Evolutionary conservation across 2,329 filamentous ascomycete species (phyloP), one percentile per base, ranked within the genome.

Genomic region (Ceratocystiopsis sp.): DNA sequence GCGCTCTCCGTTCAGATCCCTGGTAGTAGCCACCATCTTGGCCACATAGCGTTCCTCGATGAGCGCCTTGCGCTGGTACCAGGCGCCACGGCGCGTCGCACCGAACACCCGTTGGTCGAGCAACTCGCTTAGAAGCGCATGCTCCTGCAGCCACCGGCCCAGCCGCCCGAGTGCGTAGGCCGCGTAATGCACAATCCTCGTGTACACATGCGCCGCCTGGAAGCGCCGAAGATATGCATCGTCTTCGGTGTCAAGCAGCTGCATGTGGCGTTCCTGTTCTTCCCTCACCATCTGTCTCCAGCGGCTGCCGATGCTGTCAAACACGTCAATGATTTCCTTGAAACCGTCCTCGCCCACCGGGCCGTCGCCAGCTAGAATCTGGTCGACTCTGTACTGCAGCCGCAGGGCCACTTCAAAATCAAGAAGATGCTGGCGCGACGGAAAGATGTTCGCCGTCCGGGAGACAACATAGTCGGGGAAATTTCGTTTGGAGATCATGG

Each of bases 61-160:
- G 1, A 98, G 65, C 1, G 89, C 91, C 60, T 93, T 94, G 17
- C 91, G 82, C 55, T 95, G 87, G 57, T 96, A 96, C 91, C 91
- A 98, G 1, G 78, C 75, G 0, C 91, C 91, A 37, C 91, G 75
- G 25, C 87, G 74, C 2, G 86, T 76, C 37, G 82, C 69, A 53
- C 96, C 87, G 53, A 96, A 96, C 0, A 95, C 68, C 5, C 73
- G 73, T 56, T 98, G 91, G 4, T 63, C 62, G 0, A 98, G 73
- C 4, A 98, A 69, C 53, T 91, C 83, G 0, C 62, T 68, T 1
- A 94, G 63, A 1, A 94, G 62, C 3, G 68, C 63, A 54, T 95
- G 78, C 55, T 98, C 91, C 21, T 75, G 73, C 44, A 67, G 67
- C 56, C 96, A 76, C 40, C 86, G 68, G 55, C 94, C 95, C 48